phyloP scores from a whole-genome alignment of 805 yeast genomes.

The Kuraishia hungarica region DNA sequence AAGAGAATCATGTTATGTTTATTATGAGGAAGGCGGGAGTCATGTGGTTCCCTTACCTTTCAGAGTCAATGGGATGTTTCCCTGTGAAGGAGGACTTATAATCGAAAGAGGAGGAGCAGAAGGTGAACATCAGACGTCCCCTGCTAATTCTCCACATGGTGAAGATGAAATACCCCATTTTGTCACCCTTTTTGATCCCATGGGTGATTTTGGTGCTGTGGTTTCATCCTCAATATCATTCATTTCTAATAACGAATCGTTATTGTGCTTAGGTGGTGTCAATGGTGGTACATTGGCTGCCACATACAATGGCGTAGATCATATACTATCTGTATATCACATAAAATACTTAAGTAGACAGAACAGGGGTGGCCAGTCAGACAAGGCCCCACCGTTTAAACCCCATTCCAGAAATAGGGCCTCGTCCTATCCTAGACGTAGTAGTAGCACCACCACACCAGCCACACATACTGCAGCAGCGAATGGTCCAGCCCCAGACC shows the following conservation, averaged over 20 bases:
- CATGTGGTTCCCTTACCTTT: slow-evolving; percentile 66
- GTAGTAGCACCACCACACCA: background rate
- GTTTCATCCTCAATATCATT: slow-evolving; percentile 64
- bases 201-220: slow-evolving; percentile 63
- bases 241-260: slow-evolving; percentile 47
- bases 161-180: background rate
- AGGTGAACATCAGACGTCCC: too few relatives aligned
- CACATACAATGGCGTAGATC: slow-evolving; percentile 41
- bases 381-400: too few relatives aligned
- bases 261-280: slow-evolving; percentile 32
- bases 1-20: slow-evolving; percentile 52
- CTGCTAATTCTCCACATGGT: too few relatives aligned
- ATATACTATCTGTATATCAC: slow-evolving; percentile 44
- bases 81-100: slow-evolving; percentile 61
- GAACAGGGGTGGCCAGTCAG: too few relatives aligned
- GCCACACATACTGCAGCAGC: too few relatives aligned
- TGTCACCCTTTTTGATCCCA: slow-evolving; percentile 51
- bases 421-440: background rate
- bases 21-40: slow-evolving; percentile 49
- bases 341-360: slow-evolving; percentile 31
- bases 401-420: background rate
- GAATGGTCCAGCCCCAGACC: background rate
- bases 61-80: slow-evolving; percentile 46
- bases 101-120: slow-evolving; percentile 32
- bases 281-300: slow-evolving; percentile 39